Evolutionary conservation across 768 basidiomycete species (phyloP).

Genomic region (Serendipita vermifera): DNA sequence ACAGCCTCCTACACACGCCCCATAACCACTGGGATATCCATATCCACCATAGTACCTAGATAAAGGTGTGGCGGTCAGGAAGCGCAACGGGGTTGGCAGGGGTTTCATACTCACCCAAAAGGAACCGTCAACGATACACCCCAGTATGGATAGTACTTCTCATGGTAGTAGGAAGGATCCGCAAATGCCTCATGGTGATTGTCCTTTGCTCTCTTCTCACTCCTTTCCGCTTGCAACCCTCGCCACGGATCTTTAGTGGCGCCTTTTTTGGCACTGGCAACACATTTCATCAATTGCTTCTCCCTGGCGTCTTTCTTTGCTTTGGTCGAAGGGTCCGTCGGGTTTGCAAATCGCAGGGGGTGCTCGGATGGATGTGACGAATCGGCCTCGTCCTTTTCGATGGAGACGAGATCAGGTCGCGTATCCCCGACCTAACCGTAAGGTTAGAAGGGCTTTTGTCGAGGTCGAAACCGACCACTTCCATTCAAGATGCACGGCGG

Average conservation of each 20-base stretch:
- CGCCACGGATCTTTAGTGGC: background rate
- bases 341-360: background rate
- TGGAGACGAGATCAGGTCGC: conserved; percentile 1
- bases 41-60: background rate
- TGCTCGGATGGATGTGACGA: conserved; percentile 10
- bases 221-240: background rate
- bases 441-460: no score
- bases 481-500: no score
- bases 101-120: background rate
- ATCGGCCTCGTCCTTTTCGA: conserved; percentile 2
- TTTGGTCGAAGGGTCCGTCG: background rate
- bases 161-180: background rate
- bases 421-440: background rate
- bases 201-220: background rate
- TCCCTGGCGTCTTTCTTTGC: background rate
- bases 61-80: background rate
- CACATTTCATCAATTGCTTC: background rate
- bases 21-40: background rate
- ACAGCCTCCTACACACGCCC: background rate
- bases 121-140: background rate
- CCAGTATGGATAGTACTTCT: background rate
- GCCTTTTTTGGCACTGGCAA: background rate
- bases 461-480: no score
- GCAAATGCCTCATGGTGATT: background rate
- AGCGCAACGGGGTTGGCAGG: background rate